Conservation (phyloP, 805 yeast genomes). For the Tanozyma kutaoensis region DNA sequence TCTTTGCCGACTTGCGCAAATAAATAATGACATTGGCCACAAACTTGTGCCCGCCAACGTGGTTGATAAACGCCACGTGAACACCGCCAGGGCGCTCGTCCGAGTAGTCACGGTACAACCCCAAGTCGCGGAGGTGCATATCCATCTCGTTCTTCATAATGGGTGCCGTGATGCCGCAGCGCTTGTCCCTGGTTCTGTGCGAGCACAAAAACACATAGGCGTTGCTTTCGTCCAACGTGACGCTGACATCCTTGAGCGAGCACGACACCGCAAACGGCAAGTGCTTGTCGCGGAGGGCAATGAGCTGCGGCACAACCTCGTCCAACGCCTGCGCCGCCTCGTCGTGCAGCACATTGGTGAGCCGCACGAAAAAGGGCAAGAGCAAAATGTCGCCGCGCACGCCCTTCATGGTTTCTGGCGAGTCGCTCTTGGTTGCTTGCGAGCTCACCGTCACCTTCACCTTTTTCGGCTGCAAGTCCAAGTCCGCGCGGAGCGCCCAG, state of each 20-base stretch:
- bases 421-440: constrained; percentile 26
- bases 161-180: constrained; percentile 93
- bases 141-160: constrained; percentile 74
- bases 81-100: constrained; percentile 72
- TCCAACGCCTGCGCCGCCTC: constrained; percentile 32
- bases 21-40: constrained; percentile 83
- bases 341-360: constrained; percentile 31
- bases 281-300: constrained; percentile 8
- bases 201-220: constrained; percentile 70
- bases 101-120: constrained; percentile 59
- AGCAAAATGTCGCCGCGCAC: constrained; percentile 47
- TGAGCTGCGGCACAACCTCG: constrained; percentile 28
- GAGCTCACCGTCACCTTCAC: constrained; percentile 45
- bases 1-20: constrained; percentile 49
- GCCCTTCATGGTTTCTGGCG: constrained; percentile 27
- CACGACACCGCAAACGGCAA: constrained; percentile 2
- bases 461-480: constrained; percentile 6
- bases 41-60: constrained; percentile 93
- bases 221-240: constrained; percentile 16
- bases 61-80: constrained; percentile 58
- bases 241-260: constrained; percentile 8
- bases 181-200: constrained; percentile 80
- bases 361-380: constrained; percentile 66
- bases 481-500: constrained; percentile 14
- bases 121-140: constrained; percentile 53